Conservation (phyloP, 805 yeast species). For the Vanderwaltozyma polyspora region DNA sequence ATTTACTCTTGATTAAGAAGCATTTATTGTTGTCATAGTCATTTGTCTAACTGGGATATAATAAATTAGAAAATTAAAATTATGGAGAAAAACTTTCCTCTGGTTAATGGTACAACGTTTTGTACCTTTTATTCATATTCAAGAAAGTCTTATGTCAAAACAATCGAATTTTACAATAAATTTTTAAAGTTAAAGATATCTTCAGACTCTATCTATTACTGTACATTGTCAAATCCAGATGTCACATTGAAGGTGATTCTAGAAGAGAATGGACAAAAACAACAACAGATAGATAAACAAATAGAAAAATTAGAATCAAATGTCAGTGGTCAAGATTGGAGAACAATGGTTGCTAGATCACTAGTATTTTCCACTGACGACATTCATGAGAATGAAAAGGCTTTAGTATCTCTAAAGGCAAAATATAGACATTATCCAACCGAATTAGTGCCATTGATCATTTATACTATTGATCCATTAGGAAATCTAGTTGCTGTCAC, state of each 20-base stretch:
- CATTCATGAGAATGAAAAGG: slow-evolving; percentile 17
- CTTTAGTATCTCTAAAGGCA: slow-evolving; percentile 19
- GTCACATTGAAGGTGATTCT: slow-evolving; percentile 18
- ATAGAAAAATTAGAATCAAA: slow-evolving; percentile 9
- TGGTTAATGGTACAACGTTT: slow-evolving; percentile 45
- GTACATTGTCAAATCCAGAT: slow-evolving; percentile 10
- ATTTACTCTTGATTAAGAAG: no score
- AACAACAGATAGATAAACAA: not conserved
- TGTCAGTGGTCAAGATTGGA: slow-evolving; percentile 35
- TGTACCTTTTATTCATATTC: slow-evolving; percentile 43
- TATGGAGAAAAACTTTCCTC: no score
- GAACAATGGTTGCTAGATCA: slow-evolving; percentile 33
- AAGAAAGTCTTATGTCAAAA: slow-evolving; percentile 30
- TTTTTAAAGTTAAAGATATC: slow-evolving; percentile 9
- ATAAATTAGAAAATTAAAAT: no score
- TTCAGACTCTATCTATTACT: not conserved
- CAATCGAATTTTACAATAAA: slow-evolving; percentile 42
- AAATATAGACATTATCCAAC: slow-evolving; percentile 57
- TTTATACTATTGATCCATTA: slow-evolving; percentile 72
- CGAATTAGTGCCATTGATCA: slow-evolving; percentile 61
- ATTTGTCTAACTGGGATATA: no score
- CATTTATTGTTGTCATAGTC: no score
- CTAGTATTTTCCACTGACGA: slow-evolving; percentile 29
- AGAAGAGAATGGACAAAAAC: not conserved
- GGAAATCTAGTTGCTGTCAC: slow-evolving; percentile 79